Percentiles rank a stretch among this genome's conserved stretches.
phyloP scores from a whole-genome alignment of 441 rosid genomes.

The Adansonia grandidieri region DNA sequence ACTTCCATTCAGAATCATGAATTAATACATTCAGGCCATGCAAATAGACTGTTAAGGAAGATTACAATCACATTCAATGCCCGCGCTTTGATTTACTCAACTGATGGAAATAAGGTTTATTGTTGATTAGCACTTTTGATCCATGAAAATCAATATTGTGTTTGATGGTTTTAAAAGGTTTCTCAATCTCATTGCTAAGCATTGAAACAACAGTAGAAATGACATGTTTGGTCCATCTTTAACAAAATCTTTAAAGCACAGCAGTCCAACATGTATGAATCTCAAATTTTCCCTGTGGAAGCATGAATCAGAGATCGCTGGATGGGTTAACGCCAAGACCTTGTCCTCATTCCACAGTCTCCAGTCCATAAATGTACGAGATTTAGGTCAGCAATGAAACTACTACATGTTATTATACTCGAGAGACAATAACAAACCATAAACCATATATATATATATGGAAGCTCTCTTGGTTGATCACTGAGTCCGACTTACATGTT shows the following conservation, averaged over 20 bases:
- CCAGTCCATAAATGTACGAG: slow-evolving; percentile 50
- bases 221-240: slow-evolving; percentile 50
- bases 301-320: too few relatives aligned
- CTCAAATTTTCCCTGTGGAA: slow-evolving; percentile 35
- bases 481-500: slow-evolving; percentile 41
- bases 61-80: too few relatives aligned
- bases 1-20: too few relatives aligned
- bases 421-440: neutral
- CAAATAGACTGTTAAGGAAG: too few relatives aligned
- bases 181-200: slow-evolving; percentile 51
- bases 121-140: neutral
- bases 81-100: neutral
- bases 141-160: neutral
- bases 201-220: slow-evolving; percentile 43
- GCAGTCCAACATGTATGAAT: slow-evolving; percentile 56
- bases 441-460: neutral
- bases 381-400: too few relatives aligned
- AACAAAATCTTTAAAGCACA: slow-evolving; percentile 57
- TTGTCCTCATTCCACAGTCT: slow-evolving; percentile 57
- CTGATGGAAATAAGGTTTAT: neutral
- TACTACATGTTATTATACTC: too few relatives aligned
- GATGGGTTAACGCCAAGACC: neutral
- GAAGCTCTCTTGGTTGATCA: neutral
- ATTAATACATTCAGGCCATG: too few relatives aligned
- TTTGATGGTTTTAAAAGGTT: slow-evolving; percentile 19